These are phyloP conservation scores for Hericium coralloides DNA, from an alignment of 768 basidiomycete genomes.

Conservation along the genomic window DNA sequence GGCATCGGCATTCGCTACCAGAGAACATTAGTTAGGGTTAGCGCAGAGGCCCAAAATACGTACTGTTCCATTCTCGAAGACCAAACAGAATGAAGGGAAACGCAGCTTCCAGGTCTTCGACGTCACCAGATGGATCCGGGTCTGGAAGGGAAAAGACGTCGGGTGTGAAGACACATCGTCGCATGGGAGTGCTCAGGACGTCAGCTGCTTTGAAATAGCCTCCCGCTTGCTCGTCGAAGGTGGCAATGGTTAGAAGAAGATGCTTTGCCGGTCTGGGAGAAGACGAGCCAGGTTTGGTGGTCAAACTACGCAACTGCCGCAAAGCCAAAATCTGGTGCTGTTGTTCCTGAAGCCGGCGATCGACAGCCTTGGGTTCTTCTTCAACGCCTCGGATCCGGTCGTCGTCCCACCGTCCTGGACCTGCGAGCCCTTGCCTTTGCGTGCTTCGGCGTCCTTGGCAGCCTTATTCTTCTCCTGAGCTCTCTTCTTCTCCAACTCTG, in stretches of 20 bases:
- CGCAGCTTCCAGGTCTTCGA: conserved; percentile 13
- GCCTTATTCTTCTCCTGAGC: too few relatives aligned
- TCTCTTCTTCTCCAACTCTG: conserved; percentile 1
- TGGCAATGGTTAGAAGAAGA: conserved; percentile 39
- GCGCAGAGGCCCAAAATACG: conserved; percentile 13
- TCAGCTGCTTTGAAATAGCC: conserved; percentile 26
- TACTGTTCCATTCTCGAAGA: conserved; percentile 44
- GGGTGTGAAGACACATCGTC: conserved; percentile 35
- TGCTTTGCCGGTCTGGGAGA: conserved; percentile 30
- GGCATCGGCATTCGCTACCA: conserved; percentile 2
- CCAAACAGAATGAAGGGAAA: conserved; percentile 36
- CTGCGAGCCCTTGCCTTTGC: not conserved
- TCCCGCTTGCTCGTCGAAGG: conserved; percentile 23
- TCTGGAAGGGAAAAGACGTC: conserved; percentile 31
- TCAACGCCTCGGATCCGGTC: not conserved
- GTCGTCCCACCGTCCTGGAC: not conserved
- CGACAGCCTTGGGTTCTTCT: not conserved
- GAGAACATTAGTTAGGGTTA: not conserved
- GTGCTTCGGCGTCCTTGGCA: too few relatives aligned
- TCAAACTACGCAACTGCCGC: conserved; percentile 19
- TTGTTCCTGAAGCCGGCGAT: conserved; percentile 7
- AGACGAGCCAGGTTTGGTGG: conserved; percentile 20
- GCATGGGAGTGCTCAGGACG: conserved; percentile 25
- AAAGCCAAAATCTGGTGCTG: conserved; percentile 14
- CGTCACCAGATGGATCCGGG: conserved; percentile 11